Evolutionary conservation across 805 yeast genomes (phyloP), one percentile per base, ranked within the genome.

Genomic region (Saturnispora zaruensis): DNA sequence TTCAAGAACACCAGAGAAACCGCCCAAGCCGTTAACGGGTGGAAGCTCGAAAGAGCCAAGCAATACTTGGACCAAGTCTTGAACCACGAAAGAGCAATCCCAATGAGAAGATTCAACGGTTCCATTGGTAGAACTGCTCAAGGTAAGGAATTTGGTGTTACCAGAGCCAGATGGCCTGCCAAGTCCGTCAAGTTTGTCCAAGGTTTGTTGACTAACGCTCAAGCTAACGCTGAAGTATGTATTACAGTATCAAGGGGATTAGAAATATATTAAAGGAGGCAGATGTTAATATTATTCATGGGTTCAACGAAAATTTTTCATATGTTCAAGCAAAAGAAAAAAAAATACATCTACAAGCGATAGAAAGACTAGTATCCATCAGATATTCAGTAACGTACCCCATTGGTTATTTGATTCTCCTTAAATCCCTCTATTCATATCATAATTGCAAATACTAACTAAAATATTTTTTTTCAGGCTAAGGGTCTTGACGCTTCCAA

Each of bases 121-220:
- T 87, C 96, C 66, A 90, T 87, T 68, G 99, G 99, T 76, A 87
- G 99, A 81, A 89, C 99, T 68, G 96, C 95, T 66, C 99, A 93
- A 80, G 99, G 96, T 79, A 91, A 93, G 80, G 99, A 93, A 81
- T 93, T 91, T 70, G 98, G 98, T 78, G 96, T 90, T 72, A 88
- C 96, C 83, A 90, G 86, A 79, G 99, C 99, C 67, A 90, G 99
- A 88, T 93, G 99, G 99, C 99, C 99, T 71, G 96, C 82, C 61
- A 93, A 93, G 85, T 87, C 96, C 59, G 97, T 93, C 74, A 87
- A 88, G 78, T 89, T 86, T 77, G 77, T 93, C 70, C 83, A 85
- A 73, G 96, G 88, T 73, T 83, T 93, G 73, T 82, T 93, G 76
- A 83, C 84, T 77, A 93, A 93, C 77, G 99, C 99, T 71, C 90